Percentiles rank a stretch among this genome's conserved stretches.
These are phyloP conservation scores for Thuidium tamariscinum DNA, from an alignment of 225 moss, liverwort and hornwort species.

Conservation along the genomic window DNA sequence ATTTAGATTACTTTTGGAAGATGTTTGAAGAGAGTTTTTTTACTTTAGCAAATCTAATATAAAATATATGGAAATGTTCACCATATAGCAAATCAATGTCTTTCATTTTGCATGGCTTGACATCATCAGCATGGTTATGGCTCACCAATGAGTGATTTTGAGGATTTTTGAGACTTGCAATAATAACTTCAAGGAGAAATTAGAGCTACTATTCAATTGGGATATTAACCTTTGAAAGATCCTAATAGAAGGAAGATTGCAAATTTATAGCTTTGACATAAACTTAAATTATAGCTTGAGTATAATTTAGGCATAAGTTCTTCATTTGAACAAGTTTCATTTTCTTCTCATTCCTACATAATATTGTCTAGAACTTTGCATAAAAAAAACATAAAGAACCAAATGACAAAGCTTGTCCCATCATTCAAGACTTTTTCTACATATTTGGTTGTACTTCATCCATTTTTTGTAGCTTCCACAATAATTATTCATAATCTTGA, in stretches of 20 bases:
- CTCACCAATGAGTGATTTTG: too few species aligned
- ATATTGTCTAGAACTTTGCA: neutral
- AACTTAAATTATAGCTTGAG: neutral
- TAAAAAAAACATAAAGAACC: neutral
- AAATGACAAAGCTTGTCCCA: neutral
- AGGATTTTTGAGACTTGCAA: too few species aligned
- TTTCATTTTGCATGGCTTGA: too few species aligned
- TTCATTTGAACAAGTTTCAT: neutral
- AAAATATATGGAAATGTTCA: too few species aligned
- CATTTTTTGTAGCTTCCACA: neutral
- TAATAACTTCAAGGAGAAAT: too few species aligned
- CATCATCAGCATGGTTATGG: too few species aligned
- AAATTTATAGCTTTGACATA: neutral
- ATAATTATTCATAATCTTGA: neutral
- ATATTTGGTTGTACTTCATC: neutral
- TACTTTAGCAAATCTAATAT: too few species aligned
- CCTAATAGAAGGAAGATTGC: neutral
- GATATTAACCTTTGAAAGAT: rapidly evolving
- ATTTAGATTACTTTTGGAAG: too few species aligned
- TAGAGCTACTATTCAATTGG: too few species aligned
- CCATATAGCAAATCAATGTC: too few species aligned
- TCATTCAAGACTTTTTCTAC: neutral
- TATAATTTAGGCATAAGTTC: neutral
- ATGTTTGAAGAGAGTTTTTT: too few species aligned
- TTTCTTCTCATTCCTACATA: neutral